phyloP scores from a whole-genome alignment of 805 yeast genomes.

The Monosporozyma servazzii region DNA sequence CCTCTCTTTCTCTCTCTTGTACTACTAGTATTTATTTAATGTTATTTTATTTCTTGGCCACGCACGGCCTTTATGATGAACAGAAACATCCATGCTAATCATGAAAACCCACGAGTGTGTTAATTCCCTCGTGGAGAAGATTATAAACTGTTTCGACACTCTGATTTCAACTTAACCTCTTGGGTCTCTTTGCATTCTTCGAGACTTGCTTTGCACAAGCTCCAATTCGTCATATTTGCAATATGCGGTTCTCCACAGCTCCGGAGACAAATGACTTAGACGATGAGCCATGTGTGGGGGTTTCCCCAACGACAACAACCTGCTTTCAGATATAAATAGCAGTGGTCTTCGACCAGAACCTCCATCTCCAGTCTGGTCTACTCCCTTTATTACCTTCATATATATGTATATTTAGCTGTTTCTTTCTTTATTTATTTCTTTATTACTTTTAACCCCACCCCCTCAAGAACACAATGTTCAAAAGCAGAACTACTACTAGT shows the following conservation, averaged over 20 bases:
- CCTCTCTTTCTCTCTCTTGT: not conserved
- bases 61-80: constrained; percentile 2
- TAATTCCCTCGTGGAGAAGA: not conserved
- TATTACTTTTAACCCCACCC: not conserved
- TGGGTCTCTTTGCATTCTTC: not conserved
- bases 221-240: not conserved
- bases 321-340: not conserved
- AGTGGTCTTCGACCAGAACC: not conserved
- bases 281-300: not conserved
- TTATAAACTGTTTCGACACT: constrained; percentile 1
- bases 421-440: too few relatives aligned
- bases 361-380: too few relatives aligned
- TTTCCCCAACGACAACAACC: not conserved
- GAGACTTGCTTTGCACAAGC: not conserved
- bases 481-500: not conserved
- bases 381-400: not conserved
- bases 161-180: not conserved
- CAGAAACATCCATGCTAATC: constrained; percentile 4
- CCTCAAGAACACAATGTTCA: not conserved
- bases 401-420: too few relatives aligned
- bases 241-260: not conserved
- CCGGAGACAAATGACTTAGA: not conserved
- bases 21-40: not conserved
- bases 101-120: not conserved
- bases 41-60: constrained; percentile 4